A percentile compares a stretch with the other conserved stretches of the same genome.
These are phyloP conservation scores for Entomortierella lignicola DNA, from an alignment of 192 early-diverging fungal genomes.

Conservation along the genomic window DNA sequence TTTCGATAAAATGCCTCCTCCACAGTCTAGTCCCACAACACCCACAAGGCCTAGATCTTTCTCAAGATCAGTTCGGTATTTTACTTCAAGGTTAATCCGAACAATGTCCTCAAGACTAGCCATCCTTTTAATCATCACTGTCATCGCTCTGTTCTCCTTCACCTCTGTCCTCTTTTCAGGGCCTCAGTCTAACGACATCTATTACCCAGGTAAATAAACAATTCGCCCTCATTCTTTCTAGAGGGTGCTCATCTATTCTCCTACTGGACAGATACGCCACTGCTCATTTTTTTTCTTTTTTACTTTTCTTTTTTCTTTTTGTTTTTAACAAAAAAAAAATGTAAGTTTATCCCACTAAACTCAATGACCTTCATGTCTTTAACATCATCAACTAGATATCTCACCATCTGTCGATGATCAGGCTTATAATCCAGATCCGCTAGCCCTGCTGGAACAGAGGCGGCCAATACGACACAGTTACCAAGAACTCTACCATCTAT, in stretches of 20 bases:
- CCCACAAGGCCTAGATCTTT: conserved; percentile 5
- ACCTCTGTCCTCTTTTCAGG: conserved; percentile 45
- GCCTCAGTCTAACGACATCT: conserved; percentile 42
- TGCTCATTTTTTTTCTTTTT: background rate
- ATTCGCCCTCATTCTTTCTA: background rate
- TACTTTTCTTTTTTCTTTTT: no score
- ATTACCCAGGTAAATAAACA: conserved; percentile 51
- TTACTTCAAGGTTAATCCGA: conserved; percentile 14
- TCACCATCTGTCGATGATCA: conserved; percentile 21
- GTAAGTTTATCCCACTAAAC: no score
- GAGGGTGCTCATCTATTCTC: background rate
- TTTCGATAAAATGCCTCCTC: conserved; percentile 26
- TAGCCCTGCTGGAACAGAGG: conserved; percentile 52
- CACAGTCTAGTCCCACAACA: conserved; percentile 32
- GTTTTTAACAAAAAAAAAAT: no score
- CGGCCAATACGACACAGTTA: conserved; percentile 47
- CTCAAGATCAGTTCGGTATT: conserved; percentile 13
- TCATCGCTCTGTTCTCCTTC: conserved; percentile 45
- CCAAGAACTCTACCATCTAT: conserved; percentile 46
- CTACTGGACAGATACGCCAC: background rate
- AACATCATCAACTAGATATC: no score
- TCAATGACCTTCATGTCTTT: no score
- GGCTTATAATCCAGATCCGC: conserved; percentile 45
- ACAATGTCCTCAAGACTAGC: conserved; percentile 29
- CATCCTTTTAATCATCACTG: conserved; percentile 30